Evolutionary conservation across 768 basidiomycete species (phyloP), one percentile per base, ranked within the genome.

Genomic region (Suillus sp.): DNA sequence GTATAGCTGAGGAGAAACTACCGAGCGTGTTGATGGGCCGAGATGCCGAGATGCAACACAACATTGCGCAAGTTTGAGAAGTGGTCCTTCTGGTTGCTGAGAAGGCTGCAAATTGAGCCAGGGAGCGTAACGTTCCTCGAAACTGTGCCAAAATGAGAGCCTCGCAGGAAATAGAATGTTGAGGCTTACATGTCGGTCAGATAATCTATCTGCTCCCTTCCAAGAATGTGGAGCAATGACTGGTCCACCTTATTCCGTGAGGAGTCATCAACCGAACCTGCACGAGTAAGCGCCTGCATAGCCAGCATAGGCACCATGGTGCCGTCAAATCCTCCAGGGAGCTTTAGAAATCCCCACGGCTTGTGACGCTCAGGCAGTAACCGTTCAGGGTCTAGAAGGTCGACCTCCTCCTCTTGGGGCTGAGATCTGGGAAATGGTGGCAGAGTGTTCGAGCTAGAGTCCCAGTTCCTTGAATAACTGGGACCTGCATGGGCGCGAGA

Each of bases 1-100:
- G 56, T 79, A 79, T 37, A 83, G 71, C 40, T 75, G 76, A 1
- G 79, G 82, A 27, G 77, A 64, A 25, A 81, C 74, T 18, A 70
- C 69, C 4, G 76, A 70, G 43, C 77, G 76, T 56, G 70, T 74
- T 34, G 73, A 67, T 18, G 72, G 67, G 20, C 78, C 77, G 1
- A 83, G 67, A 67, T 83, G 82, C 45, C 82, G 73, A 38, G 80
- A 79, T 18, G 82, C 78, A 30, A 83, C 68, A 43, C 79, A 79
- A 63, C 82, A 83, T 32, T 83, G 78, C 13, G 80, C 80, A 37
- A 83, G 73, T 56, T 79, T 75, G 18, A 83, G 70, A 30, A 83
- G 67, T 18, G 77, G 71, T 3, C 70, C 71, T 53, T 75, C 74
- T 38, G 66, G 69, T 9, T 71, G 70, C 38, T 66, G 69, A 30